Conservation (phyloP, 192 early-diverging fungal genomes). For the Linnemannia zychae region DNA sequence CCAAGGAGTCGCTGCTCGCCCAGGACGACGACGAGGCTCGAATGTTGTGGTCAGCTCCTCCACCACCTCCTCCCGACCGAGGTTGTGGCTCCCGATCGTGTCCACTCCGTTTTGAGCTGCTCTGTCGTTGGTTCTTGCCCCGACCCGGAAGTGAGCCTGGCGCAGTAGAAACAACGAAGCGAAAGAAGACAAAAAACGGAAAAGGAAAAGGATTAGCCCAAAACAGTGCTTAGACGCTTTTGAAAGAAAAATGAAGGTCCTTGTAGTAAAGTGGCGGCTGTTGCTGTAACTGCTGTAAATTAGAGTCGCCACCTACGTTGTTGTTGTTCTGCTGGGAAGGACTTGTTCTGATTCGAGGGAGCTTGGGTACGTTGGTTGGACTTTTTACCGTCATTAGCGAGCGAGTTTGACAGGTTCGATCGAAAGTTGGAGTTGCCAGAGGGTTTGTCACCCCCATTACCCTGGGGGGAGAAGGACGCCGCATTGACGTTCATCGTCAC, state of each 20-base stretch:
- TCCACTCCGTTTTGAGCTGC: slow-evolving; percentile 37
- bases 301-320: slow-evolving; percentile 31
- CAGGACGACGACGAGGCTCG: slow-evolving; percentile 11
- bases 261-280: background rate
- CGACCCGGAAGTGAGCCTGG: slow-evolving; percentile 44
- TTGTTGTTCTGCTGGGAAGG: slow-evolving; percentile 34
- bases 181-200: background rate
- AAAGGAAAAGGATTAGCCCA: slow-evolving; percentile 7
- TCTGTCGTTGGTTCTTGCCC: slow-evolving; percentile 50
- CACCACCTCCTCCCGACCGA: slow-evolving; percentile 9
- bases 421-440: slow-evolving; percentile 45
- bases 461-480: slow-evolving; percentile 43
- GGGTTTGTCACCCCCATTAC: slow-evolving; percentile 35
- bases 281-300: background rate
- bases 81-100: slow-evolving; percentile 36
- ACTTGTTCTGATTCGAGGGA: slow-evolving; percentile 26
- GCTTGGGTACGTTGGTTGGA: slow-evolving; percentile 32
- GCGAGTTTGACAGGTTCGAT: slow-evolving; percentile 24
- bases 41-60: background rate
- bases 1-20: slow-evolving; percentile 23
- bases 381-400: slow-evolving; percentile 34
- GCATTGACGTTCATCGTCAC: slow-evolving; percentile 53
- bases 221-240: background rate
- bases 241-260: background rate
- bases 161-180: slow-evolving; percentile 21